Percentiles rank a stretch among this genome's conserved stretches.
Conservation (phyloP, 2,329 filamentous ascomycete genomes). For the Trichoderma afroharzianum region DNA sequence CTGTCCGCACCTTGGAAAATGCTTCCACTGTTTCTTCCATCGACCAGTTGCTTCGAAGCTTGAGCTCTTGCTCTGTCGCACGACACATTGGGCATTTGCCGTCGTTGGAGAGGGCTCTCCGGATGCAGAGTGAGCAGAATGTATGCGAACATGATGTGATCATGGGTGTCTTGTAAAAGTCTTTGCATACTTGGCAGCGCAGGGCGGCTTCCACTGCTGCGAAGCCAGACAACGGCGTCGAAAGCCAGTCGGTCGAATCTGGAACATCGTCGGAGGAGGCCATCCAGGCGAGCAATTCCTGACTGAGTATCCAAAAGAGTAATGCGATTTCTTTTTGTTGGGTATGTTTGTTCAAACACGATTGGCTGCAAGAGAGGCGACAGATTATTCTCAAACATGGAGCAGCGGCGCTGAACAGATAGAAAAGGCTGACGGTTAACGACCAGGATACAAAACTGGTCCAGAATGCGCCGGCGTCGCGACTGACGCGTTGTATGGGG, state of each 20-base stretch:
- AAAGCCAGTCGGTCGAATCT: constrained; percentile 83
- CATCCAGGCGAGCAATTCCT: background rate
- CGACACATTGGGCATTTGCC: constrained; percentile 87
- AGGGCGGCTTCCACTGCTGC: constrained; percentile 76
- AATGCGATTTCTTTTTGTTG: background rate
- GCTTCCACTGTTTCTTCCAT: constrained; percentile 80
- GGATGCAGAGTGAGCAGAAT: constrained; percentile 94
- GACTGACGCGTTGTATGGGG: constrained; percentile 16
- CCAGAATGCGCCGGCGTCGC: constrained; percentile 3
- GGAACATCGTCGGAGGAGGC: constrained; percentile 43
- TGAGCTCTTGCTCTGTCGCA: constrained; percentile 73
- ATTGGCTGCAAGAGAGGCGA: background rate
- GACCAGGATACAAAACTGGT: background rate
- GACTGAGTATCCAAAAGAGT: background rate
- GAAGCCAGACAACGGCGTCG: constrained; percentile 64
- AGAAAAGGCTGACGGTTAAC: background rate
- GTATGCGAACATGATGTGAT: constrained; percentile 93
- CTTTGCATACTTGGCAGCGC: constrained; percentile 96
- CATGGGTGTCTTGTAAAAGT: constrained; percentile 93
- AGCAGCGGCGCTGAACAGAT: background rate
- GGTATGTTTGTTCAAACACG: background rate
- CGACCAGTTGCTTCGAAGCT: constrained; percentile 78
- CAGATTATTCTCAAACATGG: background rate
- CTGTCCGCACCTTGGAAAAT: constrained; percentile 64
- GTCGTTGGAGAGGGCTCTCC: constrained; percentile 75